Conservation (phyloP, 139 green algal genomes). For the Chlorella sp. region DNA sequence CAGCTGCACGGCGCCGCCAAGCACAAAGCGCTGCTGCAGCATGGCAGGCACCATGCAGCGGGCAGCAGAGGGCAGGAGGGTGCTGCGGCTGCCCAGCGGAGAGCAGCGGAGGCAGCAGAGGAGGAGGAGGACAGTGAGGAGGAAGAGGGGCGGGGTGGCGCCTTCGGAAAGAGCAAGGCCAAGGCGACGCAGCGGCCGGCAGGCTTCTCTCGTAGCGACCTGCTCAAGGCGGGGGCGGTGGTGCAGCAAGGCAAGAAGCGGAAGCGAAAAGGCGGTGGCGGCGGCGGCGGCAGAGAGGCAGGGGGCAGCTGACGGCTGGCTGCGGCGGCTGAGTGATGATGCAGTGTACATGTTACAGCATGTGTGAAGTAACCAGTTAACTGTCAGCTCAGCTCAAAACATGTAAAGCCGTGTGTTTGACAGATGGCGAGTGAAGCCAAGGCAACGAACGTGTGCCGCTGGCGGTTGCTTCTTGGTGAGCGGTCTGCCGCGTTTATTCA, state of each 20-base stretch:
- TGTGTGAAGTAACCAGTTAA: too few species aligned
- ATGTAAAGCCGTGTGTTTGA: too few species aligned
- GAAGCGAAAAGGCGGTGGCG: slow-evolving; percentile 2
- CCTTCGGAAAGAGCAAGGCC: not conserved
- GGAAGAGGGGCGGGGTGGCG: slow-evolving; percentile 1
- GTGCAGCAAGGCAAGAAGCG: not conserved
- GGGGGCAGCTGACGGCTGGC: not conserved
- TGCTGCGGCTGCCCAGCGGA: not conserved
- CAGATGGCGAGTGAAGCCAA: too few species aligned
- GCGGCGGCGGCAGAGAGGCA: not conserved
- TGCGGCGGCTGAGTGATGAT: not conserved
- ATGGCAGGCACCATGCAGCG: not conserved
- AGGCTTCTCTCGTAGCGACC: not conserved
- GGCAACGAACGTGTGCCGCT: too few species aligned
- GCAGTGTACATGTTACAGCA: too few species aligned
- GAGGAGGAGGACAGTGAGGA: slow-evolving; percentile 18
- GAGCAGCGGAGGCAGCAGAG: too few species aligned
- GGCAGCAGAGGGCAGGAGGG: too few species aligned
- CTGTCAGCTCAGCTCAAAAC: too few species aligned
- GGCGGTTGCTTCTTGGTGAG: too few species aligned
- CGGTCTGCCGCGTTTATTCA: too few species aligned
- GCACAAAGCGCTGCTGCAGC: not conserved
- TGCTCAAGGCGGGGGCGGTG: not conserved
- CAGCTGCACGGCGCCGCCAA: not conserved
- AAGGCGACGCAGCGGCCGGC: not conserved